Base-by-base conservation (phyloP, 1,284 basidiomycete species). In the Lignosus rhinocerotis region DNA sequence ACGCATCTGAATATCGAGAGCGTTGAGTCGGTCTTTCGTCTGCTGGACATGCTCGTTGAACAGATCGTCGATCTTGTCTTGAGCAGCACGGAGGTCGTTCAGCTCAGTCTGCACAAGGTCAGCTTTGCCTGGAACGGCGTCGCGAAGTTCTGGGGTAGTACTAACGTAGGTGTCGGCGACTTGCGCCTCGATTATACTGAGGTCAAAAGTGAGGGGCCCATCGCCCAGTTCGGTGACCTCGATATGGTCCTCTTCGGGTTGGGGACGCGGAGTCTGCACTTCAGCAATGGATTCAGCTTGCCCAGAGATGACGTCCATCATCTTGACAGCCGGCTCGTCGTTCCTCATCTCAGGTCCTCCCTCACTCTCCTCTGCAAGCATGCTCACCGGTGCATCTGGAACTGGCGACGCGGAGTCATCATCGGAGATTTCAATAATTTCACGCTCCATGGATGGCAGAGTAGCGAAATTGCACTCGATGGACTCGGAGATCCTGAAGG, bases 61-160 rank as follows among this genome's bases (percentile, higher is more conserved):
- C 14, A 55, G 58, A 4, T 57, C 56, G 44, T 73, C 70, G n/a
- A 67, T 68, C 36, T 59, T 58, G 53, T 60, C 67, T 31, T 66
- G 64, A 0, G 63, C 61, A 11, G 61, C 60, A 30, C 66, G 66
- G 30, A 71, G 61, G 34, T 60, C 47, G 31, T 64, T 51, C 6
- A 71, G 66, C 51, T 68, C 70, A 47, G 62, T 51, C 67, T 69
- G 51, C 1, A 6, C 7, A 1, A 7, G 4, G 56, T 58, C 34
- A 58, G 51, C 30, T 10, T 31, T 51, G 47, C 36, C 16, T 9
- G 3, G 2, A 16, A 17, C 30, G 42, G 21, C 9, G 41, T 19
- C 14, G 34, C 1, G n/a, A 38, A 32, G n/a, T 21, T 30, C 2
- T 3, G 36, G 16, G 47, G 42, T 19, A 43, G 47, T 47, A 64